Percentiles rank a stretch among this genome's conserved stretches.
These are phyloP conservation scores for Nitzschia sp. DNA, from an alignment of 108 stramenopile genomes.

Conservation along the genomic window DNA sequence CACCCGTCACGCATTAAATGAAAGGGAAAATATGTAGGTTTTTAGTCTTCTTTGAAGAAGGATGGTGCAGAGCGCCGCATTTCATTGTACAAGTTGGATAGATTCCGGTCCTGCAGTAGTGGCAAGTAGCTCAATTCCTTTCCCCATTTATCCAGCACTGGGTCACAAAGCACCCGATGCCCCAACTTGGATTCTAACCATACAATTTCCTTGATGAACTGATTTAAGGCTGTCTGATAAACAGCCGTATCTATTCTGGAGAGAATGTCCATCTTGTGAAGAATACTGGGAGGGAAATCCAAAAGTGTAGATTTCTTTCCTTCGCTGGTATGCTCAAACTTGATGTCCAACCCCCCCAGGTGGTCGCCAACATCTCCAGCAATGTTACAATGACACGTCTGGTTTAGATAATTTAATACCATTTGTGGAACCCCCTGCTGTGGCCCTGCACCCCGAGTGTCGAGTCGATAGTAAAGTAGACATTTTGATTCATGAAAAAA, in stretches of 20 bases:
- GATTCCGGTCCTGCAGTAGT: no score
- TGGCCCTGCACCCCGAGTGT: neutral
- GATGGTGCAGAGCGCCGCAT: no score
- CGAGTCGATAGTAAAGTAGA: neutral
- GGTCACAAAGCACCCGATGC: neutral
- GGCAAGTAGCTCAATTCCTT: neutral
- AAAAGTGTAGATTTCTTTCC: neutral
- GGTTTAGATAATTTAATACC: neutral
- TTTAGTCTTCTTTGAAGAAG: no score
- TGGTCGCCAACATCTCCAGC: no score
- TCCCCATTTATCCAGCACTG: neutral
- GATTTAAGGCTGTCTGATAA: neutral
- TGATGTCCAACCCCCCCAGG: neutral
- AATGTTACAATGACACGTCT: conserved; percentile 1
- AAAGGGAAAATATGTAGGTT: no score
- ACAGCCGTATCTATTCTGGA: neutral
- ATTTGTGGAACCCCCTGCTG: neutral
- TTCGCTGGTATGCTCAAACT: neutral
- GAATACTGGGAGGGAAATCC: neutral
- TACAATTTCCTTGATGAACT: neutral
- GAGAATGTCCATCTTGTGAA: neutral
- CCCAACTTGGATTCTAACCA: neutral
- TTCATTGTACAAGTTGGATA: no score
- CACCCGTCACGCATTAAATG: no score
- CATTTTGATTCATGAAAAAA: conserved; percentile 15